Base-by-base conservation (phyloP, 164 flowering plant species). In the Vitis cinerea region DNA sequence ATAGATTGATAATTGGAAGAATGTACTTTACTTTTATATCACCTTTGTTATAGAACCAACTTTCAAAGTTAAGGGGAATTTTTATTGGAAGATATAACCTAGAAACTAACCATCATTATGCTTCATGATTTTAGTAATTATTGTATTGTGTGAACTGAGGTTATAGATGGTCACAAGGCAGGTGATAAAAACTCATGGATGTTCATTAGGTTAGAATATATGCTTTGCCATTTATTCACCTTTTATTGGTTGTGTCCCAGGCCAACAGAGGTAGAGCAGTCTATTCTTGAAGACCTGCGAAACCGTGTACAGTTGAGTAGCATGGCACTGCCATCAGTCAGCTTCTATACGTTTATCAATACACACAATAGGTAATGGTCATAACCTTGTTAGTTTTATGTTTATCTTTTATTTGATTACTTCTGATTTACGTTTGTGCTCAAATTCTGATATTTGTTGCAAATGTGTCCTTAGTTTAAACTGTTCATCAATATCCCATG, bases 291-390 rank as follows among this genome's bases (percentile, higher is more conserved):
- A 77, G 98, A 93, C 82, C 78, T 96, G 55, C 83, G 98, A 63
- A 90, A 90, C 66, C 95, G 99, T 67, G 98, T 93, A 19, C 97
- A 87, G 78, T 75, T 96, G 90, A 86, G 87, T 71, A 87, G 90
- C 78, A 72, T 71, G 64, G 86, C 95, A 30, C 79, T 93, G 67
- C 99, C 98, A 72, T 96, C 99, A 15, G 85, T 93, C 69, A 86
- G 97, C 84, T 92, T 96, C 71, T 96, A 96, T 72, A 93, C 99
- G 3, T 90, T 96, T 69, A 69, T 93, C 67, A 93, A 96, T 74
- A 86, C 99, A 37, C 97, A 93, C 73, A 90, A 90, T 71, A 75
- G 94, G 99, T 95, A 88, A 78, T 55, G 4, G 9, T 17, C 47
- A 0, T 13, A 15, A 31, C 37, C 66, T 53, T 60, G 49, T 37